Evolutionary conservation across 2,329 filamentous ascomycete species (phyloP).

Genomic region (Aspergillus eucalypticola): DNA sequence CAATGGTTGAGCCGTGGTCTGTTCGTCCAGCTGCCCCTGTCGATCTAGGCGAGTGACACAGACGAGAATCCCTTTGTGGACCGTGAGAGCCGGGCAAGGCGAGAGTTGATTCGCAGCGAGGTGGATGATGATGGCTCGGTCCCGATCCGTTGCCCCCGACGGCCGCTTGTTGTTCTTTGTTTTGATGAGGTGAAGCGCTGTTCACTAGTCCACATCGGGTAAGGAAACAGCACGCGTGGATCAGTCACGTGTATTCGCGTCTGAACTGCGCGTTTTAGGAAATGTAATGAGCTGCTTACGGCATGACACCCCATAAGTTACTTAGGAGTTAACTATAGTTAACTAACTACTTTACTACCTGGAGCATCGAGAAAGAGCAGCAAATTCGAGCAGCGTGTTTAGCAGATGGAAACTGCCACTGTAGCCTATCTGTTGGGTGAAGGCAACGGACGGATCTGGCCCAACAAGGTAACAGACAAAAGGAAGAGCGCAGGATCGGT

Average conservation of each 20-base stretch:
- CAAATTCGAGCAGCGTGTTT: too few species aligned
- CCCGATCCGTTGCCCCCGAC: slow-evolving; percentile 2
- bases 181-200: slow-evolving; percentile 22
- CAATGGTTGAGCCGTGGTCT: not conserved
- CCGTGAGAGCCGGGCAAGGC: not conserved
- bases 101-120: not conserved
- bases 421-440: too few species aligned
- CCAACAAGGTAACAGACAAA: too few species aligned
- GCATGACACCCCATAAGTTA: not conserved
- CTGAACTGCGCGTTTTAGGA: slow-evolving; percentile 26
- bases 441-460: too few species aligned
- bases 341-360: too few species aligned
- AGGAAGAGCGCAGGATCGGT: too few species aligned
- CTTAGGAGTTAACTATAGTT: too few species aligned
- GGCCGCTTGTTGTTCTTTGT: slow-evolving; percentile 15
- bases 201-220: slow-evolving; percentile 16
- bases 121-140: not conserved
- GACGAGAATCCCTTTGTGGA: not conserved
- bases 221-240: not conserved
- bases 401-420: too few species aligned
- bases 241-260: slow-evolving; percentile 22
- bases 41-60: not conserved
- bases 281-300: slow-evolving; percentile 16
- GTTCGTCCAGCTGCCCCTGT: not conserved
- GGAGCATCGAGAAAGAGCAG: too few species aligned